phyloP scores from a whole-genome alignment of 73 alveolate species.

The Paramecium primaurelia region DNA sequence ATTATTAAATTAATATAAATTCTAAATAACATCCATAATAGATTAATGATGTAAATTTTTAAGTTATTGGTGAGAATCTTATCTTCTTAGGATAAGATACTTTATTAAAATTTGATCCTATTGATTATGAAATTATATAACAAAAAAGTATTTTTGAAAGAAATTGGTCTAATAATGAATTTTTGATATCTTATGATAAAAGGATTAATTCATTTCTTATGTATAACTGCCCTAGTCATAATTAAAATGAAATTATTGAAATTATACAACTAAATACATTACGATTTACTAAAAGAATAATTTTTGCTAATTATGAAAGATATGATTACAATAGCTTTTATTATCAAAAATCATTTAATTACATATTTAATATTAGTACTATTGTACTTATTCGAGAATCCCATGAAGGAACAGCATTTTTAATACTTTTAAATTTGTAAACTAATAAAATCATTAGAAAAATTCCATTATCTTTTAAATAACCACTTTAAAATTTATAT shows the following conservation, averaged over 20 bases:
- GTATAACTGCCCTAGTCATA: not conserved
- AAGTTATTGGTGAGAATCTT: not conserved
- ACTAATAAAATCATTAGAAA: not conserved
- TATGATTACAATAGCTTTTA: not conserved
- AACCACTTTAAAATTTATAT: not conserved
- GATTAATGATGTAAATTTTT: not conserved
- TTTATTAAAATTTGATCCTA: not conserved
- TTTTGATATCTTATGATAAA: not conserved
- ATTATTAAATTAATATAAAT: not conserved
- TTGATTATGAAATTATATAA: not conserved
- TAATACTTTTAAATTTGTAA: not conserved
- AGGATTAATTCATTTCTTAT: not conserved
- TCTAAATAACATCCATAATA: not conserved
- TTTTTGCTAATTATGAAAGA: not conserved
- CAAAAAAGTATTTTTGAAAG: not conserved
- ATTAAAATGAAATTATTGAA: not conserved
- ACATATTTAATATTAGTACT: not conserved
- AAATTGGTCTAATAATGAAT: not conserved
- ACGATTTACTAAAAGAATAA: not conserved
- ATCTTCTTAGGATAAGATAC: not conserved
- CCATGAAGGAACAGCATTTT: not conserved
- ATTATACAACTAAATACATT: not conserved
- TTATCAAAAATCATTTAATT: not conserved
- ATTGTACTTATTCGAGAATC: not conserved
- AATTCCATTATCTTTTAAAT: not conserved